A percentile compares a stretch with the other conserved stretches of the same genome.
Conservation (phyloP, 2,329 filamentous ascomycete species). For the Akanthomyces uredinophilus region DNA sequence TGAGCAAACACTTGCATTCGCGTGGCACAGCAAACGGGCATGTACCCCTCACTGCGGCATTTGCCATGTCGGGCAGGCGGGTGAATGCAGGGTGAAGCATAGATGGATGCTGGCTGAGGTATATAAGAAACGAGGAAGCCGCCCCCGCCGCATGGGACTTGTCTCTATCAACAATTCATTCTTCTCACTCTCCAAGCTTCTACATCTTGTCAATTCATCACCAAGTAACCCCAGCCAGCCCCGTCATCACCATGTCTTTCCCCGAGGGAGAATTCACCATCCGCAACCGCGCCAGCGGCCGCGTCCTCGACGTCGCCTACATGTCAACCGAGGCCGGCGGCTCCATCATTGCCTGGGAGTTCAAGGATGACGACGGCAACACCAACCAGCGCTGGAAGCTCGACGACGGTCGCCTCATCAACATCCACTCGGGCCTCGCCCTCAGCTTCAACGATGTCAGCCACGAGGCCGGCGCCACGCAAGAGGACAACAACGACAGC, state of each 20-base stretch:
- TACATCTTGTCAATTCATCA: not conserved
- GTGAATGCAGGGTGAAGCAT: not conserved
- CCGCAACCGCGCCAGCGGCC: constrained; percentile 3
- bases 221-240: not conserved
- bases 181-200: not conserved
- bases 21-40: not conserved
- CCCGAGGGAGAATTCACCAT: constrained; percentile 4
- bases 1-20: not conserved
- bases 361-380: constrained; percentile 2
- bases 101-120: not conserved
- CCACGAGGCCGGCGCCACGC: not conserved
- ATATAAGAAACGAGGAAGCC: not conserved
- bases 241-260: not conserved
- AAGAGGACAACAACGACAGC: not conserved
- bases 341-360: not conserved
- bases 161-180: no score
- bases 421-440: not conserved
- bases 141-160: not conserved
- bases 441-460: not conserved
- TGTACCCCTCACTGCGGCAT: not conserved
- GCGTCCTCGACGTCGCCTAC: not conserved
- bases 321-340: not conserved
- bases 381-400: constrained; percentile 2
- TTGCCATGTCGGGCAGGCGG: not conserved
- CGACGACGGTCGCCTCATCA: constrained; percentile 1